Conservation (phyloP, 495 filamentous ascomycete genomes). For the Penicillium waksmanii region DNA sequence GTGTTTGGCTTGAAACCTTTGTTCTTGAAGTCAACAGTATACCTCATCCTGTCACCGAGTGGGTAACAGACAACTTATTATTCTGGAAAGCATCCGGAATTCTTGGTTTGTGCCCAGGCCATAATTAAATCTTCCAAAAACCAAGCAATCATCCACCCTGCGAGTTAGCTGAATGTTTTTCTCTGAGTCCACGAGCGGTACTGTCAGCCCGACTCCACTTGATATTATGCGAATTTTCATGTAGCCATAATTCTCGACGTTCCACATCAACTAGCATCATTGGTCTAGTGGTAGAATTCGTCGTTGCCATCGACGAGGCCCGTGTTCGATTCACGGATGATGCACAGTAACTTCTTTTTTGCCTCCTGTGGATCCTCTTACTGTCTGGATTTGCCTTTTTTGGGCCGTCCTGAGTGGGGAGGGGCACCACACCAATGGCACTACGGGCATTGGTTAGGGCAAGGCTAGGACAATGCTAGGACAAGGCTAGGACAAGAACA, state of each 20-base stretch:
- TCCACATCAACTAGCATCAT: slow-evolving; percentile 44
- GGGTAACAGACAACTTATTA: too few relatives aligned
- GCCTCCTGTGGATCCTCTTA: slow-evolving; percentile 11
- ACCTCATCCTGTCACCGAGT: too few relatives aligned
- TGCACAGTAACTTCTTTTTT: slow-evolving; percentile 38
- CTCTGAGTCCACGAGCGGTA: not conserved
- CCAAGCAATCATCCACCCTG: too few relatives aligned
- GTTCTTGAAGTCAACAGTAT: too few relatives aligned
- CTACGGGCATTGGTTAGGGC: not conserved
- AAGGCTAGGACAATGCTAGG: not conserved
- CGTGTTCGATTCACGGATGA: slow-evolving; percentile 63
- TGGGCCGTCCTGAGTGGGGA: not conserved
- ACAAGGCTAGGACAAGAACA: not conserved
- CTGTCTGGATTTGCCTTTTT: slow-evolving; percentile 11
- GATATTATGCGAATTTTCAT: not conserved
- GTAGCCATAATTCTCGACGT: not conserved
- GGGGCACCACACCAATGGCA: not conserved
- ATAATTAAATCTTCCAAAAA: too few relatives aligned
- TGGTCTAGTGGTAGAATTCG: slow-evolving; percentile 65
- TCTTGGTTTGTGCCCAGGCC: too few relatives aligned
- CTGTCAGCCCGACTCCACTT: not conserved
- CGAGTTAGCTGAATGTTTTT: too few relatives aligned
- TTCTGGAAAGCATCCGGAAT: too few relatives aligned
- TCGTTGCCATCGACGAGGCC: slow-evolving; percentile 64
- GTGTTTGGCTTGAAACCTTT: too few relatives aligned